phyloP scores from a whole-genome alignment of 305 asterid genomes.

The Fraxinus dipetala region DNA sequence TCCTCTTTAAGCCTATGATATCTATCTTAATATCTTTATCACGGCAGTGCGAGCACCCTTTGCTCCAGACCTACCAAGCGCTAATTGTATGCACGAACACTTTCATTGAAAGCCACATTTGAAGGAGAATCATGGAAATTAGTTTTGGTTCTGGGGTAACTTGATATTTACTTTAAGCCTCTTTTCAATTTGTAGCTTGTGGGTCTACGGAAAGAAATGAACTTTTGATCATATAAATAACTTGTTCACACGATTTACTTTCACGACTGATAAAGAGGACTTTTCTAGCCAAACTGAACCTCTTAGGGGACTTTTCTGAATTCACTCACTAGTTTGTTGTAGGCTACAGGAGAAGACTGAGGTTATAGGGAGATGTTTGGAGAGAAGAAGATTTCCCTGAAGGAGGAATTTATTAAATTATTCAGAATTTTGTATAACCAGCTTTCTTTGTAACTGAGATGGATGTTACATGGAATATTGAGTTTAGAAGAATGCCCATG shows the following conservation, averaged over 20 bases:
- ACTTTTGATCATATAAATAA: not conserved
- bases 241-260: not conserved
- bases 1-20: not conserved
- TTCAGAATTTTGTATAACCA: not conserved
- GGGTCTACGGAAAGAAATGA: not conserved
- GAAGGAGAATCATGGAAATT: not conserved
- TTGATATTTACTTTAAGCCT: not conserved
- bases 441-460: not conserved
- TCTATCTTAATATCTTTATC: not conserved
- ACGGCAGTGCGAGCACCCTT: not conserved
- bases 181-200: not conserved
- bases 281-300: not conserved
- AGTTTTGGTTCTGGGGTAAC: not conserved
- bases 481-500: not conserved
- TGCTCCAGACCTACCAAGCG: not conserved
- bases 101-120: not conserved
- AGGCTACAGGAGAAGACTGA: not conserved
- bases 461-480: not conserved
- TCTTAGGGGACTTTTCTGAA: not conserved
- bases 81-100: not conserved
- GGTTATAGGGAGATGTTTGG: not conserved
- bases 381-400: not conserved
- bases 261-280: not conserved
- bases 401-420: not conserved
- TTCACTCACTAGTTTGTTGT: not conserved